Evolutionary conservation across 345 rosid genomes (phyloP).

Genomic region (Boechera retrofracta): DNA sequence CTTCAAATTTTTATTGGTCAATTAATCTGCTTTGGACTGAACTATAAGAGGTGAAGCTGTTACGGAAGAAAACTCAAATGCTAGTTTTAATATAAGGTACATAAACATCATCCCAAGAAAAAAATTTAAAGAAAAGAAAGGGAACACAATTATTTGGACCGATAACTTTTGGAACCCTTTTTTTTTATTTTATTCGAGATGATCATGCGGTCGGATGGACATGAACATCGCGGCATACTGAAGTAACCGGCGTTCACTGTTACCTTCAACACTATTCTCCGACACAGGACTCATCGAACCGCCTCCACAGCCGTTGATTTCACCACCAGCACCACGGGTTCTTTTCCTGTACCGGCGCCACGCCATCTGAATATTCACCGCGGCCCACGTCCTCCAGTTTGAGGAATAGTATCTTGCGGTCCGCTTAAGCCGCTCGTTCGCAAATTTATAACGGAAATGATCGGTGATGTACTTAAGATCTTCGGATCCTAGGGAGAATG

Average conservation of each 20-base stretch:
- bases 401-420: constrained; percentile 90
- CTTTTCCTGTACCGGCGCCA: constrained; percentile 76
- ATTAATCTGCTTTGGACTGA: no score
- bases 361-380: constrained; percentile 77
- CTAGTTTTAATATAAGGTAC: neutral
- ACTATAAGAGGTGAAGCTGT: neutral
- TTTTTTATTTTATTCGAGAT: constrained; percentile 57
- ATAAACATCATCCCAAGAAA: neutral
- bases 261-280: constrained; percentile 47
- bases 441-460: constrained; percentile 82
- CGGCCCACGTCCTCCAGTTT: constrained; percentile 96
- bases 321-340: constrained; percentile 48
- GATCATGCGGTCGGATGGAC: constrained; percentile 87
- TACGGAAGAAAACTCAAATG: constrained; percentile 20
- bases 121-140: neutral
- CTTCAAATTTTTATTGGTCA: neutral
- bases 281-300: constrained; percentile 55
- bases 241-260: constrained; percentile 57
- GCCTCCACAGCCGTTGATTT: constrained; percentile 21
- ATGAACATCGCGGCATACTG: constrained; percentile 84
- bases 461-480: constrained; percentile 81
- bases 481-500: constrained; percentile 63
- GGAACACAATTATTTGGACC: constrained; percentile 5
- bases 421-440: constrained; percentile 74
- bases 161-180: neutral